phyloP scores from a whole-genome alignment of 495 filamentous ascomycete species.

The Penicillium daleae region DNA sequence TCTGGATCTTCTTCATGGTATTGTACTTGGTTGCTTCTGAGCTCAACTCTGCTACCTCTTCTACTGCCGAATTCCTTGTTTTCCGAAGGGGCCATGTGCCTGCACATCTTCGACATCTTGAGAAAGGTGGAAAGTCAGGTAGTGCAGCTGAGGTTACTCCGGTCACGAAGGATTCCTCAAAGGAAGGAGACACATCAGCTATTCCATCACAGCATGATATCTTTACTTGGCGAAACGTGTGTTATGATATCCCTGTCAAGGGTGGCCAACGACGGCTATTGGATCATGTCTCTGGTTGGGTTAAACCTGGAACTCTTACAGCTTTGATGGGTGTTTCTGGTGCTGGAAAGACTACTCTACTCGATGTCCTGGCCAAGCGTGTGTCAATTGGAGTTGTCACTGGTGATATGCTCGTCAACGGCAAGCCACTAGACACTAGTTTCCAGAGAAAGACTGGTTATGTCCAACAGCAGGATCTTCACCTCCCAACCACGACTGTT shows the following conservation, averaged over 20 bases:
- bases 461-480: slow-evolving; percentile 92
- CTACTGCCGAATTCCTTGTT: slow-evolving; percentile 47
- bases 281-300: slow-evolving; percentile 66
- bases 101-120: slow-evolving; percentile 34
- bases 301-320: slow-evolving; percentile 70
- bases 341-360: slow-evolving; percentile 69
- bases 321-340: slow-evolving; percentile 66
- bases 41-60: slow-evolving; percentile 48
- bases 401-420: slow-evolving; percentile 60
- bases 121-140: slow-evolving; percentile 29
- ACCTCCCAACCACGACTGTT: slow-evolving; percentile 80
- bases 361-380: slow-evolving; percentile 63
- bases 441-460: slow-evolving; percentile 94
- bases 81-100: slow-evolving; percentile 48
- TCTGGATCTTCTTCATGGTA: slow-evolving; percentile 64
- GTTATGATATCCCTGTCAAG: slow-evolving; percentile 68
- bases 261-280: slow-evolving; percentile 61
- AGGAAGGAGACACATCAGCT: slow-evolving; percentile 26
- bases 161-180: slow-evolving; percentile 29
- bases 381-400: slow-evolving; percentile 56
- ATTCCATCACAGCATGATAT: slow-evolving; percentile 61
- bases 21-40: slow-evolving; percentile 51
- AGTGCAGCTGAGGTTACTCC: slow-evolving; percentile 20
- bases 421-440: slow-evolving; percentile 62
- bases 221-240: slow-evolving; percentile 76